Evolutionary conservation across 306 rosid genomes (phyloP), one percentile per base, ranked within the genome.

Genomic region (Malus sieversii): DNA sequence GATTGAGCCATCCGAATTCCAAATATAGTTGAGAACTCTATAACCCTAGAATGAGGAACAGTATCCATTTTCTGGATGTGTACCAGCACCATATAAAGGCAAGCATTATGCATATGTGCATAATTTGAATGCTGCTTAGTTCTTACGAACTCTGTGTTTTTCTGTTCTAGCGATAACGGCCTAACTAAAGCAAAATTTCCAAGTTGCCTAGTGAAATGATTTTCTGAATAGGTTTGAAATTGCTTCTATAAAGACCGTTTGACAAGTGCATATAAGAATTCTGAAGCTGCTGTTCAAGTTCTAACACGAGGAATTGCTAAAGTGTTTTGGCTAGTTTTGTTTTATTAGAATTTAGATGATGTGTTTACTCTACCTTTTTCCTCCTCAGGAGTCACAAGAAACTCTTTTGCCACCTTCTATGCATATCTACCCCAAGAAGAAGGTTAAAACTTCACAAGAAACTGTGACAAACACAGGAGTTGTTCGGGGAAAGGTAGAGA

Each of bases 331-430:
- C 4, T 25, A 53, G 23, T 51, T 53, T n/a, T 25, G 30, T 46
- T 35, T 1, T 75, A 4, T 23, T 25, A 44, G 40, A 35, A 35
- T 35, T 35, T 35, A 35, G 11, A 3, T 19, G n/a, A 58, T 20
- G 1, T 70, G 48, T 53, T 77, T 38, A 3, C 25, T 62, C 29
- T 57, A 10, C 48, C 11, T 45, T 61, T 44, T 45, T 29, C 30
- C 10, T 79, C 85, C 87, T 82, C 91, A 95, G 99, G 93, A 87
- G 66, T 89, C 91, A 80, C 99, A 95, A 66, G 90, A 87, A 52
- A 78, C 81, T 77, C 87, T 95, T 57, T 89, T 92, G 77, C 99
- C 97, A 1, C 92, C 97, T 69, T 81, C 99, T 29, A 79, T 88
- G 61, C 97, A 88, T 86, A 87, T 92, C 16, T 60, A 18, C 76